Conservation (phyloP, 306 rosid genomes). For the Trichosanthes truncata region DNA sequence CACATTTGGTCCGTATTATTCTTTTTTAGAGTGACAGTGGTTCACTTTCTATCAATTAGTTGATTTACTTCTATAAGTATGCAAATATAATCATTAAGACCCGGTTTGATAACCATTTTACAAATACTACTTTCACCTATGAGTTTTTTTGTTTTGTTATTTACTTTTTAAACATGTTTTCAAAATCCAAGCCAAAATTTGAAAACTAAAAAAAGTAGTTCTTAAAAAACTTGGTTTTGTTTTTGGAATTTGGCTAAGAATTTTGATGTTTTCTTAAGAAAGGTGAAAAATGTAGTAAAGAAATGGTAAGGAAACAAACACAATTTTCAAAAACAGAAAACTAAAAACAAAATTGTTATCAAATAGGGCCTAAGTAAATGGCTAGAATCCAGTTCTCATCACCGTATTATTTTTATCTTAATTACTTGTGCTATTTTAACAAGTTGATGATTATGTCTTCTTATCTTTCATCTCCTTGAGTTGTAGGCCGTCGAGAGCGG, state of each 20-base stretch:
- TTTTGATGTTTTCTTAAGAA: background rate
- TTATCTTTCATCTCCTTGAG: slow-evolving; percentile 10
- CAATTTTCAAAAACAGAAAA: background rate
- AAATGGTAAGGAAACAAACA: background rate
- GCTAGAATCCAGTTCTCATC: slow-evolving; percentile 2
- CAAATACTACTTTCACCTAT: no score
- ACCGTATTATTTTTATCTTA: background rate
- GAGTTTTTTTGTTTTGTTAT: background rate
- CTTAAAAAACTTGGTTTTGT: no score
- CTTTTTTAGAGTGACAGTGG: background rate
- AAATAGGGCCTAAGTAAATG: background rate
- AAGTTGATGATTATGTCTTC: background rate
- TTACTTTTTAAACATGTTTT: background rate
- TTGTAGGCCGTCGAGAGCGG: slow-evolving; percentile 28
- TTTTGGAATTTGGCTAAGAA: background rate
- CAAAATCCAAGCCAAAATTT: no score
- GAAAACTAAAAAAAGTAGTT: background rate
- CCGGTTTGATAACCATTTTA: background rate
- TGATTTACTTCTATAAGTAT: background rate
- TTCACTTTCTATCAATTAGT: background rate
- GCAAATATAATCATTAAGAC: background rate
- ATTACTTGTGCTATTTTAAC: background rate
- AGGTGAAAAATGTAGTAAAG: background rate
- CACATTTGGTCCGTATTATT: background rate
- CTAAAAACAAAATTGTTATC: no score